Base-by-base conservation (phyloP, 495 filamentous ascomycete species). In the Penicillium coffeae region DNA sequence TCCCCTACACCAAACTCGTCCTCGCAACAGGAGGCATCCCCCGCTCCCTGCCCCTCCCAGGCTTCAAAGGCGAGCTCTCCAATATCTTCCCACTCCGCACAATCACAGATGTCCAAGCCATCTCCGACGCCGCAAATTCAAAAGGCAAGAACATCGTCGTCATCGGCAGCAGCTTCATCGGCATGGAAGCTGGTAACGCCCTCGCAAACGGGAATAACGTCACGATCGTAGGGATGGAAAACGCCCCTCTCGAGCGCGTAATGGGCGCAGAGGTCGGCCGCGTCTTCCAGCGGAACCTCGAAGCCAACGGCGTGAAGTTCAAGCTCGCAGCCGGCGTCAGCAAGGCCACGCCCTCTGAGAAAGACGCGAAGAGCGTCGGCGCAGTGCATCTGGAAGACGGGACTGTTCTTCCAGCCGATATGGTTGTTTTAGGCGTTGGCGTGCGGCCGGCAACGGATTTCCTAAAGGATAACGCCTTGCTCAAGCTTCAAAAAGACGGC, bases 211-310 rank as follows among this genome's bases (percentile, higher is more conserved):
- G 81, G 42, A 89, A 96, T 59, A 69, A 81, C 14, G 87, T 98
- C 32, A 86, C 87, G n/a, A 80, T 96, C 45, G 75, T 98, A n/a
- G 93, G 93, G 43, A 92, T 90, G 86, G 94, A 96, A 63, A 82
- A 76, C 51, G 79, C 78, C 22, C 93, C 93, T 2, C 70, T 96
- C 51, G 90, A 96, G 65, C 85, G 89, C 30, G 80, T 98, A 14
- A 85, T 98, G 74, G 93, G 93, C 42, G 76, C 76, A 37, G 63
- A 86, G 62, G 84, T 96, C 37, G 93, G 93, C 56, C 78, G 80
- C 46, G 84, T 93, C 48, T 85, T 95, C 69, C 84, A 86, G 54
- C 75, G 71, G 15, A 73, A 82, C 21, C 74, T 97, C 14, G 88
- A 95, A 63, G 86, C 86, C 54, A 85, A 84, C 55, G 93, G 92